Base-by-base conservation (phyloP, 352 stramenopile species). In the Chrysophaeum taylorii region DNA sequence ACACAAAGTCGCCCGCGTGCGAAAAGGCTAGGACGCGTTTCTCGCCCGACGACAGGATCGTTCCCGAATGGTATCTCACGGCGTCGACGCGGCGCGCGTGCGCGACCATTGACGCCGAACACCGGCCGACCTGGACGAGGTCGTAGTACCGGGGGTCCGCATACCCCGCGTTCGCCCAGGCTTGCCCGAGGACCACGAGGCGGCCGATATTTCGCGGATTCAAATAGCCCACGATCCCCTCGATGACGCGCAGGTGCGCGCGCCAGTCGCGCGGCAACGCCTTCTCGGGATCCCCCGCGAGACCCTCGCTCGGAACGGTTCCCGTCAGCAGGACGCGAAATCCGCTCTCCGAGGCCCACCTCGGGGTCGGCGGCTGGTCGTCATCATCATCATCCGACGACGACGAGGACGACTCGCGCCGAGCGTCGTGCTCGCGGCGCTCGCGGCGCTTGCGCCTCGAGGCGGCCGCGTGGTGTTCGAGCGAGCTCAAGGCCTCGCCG, bases 141-240 rank as follows among this genome's bases (percentile, higher is more conserved):
- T 35, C 15, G 57, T 66, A 66, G 35, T 66, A 66, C 9, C 41
- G 35, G 9, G 57, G 57, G 12, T 66, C 33, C 5, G 15, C 31
- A 25, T 66, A 66, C 23, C 33, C 31, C 2, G 31, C 57, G 31
- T 66, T n/a, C 1, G 33, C 31, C 57, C 57, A 66, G 7, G 2
- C 1, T 1, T 36, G 9, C 14, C 16, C 2, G 57, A 66, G 2
- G 2, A 21, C 5, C 5, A 45, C 57, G 33, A 18, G 9, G 23
- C 57, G 57, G 15, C 14, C 57, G 57, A 66, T 45, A 5, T 2
- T 33, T 36, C 57, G 57, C 1, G 57, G 57, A 31, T 66, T 66
- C 15, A 66, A n/a, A 36, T 31, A 66, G 18, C 5, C 31, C 1
- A 66, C 31, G 18, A 66, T 36, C 2, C 4, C 9, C 2, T 2